A percentile compares a stretch with the other conserved stretches of the same genome.
Evolutionary conservation across 768 basidiomycete species (phyloP).

Genomic region (Mycena olivaceomarginata): DNA sequence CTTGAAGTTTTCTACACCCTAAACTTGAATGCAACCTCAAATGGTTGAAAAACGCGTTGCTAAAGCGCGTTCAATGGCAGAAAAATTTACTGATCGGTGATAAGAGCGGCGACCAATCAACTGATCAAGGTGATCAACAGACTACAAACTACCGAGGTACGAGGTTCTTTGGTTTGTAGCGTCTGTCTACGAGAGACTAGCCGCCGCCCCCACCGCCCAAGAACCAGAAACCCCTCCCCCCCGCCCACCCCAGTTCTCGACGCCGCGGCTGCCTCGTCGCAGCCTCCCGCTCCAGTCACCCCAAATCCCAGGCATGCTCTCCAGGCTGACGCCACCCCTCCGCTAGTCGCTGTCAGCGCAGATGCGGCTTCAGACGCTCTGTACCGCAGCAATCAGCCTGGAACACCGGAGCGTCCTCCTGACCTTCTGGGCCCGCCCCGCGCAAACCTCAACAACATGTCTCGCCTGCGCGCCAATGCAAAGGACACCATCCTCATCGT

Average conservation of each 20-base stretch:
- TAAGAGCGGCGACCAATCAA: no score
- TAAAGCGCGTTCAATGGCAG: no score
- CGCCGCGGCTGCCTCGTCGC: slow-evolving; percentile 61
- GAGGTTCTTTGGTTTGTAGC: no score
- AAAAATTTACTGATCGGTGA: no score
- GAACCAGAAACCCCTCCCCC: slow-evolving; percentile 80
- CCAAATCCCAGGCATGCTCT: no score
- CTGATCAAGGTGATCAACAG: no score
- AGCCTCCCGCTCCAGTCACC: slow-evolving; percentile 54
- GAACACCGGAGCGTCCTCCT: slow-evolving; percentile 69
- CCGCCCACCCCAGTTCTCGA: slow-evolving; percentile 65
- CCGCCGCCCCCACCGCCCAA: slow-evolving; percentile 80
- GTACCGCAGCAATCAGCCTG: slow-evolving; percentile 63
- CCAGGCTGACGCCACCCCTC: no score
- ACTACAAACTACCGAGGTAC: no score
- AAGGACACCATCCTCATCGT: slow-evolving; percentile 98
- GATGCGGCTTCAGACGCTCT: slow-evolving; percentile 73
- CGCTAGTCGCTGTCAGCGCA: slow-evolving; percentile 91
- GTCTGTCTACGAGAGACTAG: no score
- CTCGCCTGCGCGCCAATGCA: slow-evolving; percentile 85
- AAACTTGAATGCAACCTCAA: no score
- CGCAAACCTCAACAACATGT: slow-evolving; percentile 74
- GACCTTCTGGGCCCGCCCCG: slow-evolving; percentile 71
- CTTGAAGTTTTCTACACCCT: no score
- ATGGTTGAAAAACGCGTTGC: no score